Conservation (phyloP, 805 yeast genomes). For the Pichia deserticola region DNA sequence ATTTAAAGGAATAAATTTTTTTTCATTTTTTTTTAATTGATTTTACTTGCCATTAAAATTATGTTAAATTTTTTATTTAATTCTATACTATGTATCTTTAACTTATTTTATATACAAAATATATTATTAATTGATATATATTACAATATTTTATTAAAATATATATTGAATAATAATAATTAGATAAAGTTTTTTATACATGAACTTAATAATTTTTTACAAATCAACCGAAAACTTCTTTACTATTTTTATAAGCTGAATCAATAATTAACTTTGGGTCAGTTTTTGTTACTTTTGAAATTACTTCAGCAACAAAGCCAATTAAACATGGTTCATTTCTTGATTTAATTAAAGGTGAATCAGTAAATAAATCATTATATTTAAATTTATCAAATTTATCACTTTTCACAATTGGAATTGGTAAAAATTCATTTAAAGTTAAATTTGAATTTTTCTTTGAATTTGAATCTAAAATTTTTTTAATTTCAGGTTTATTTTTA, state of each 20-base stretch:
- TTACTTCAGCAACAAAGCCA: slow-evolving; percentile 68
- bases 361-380: slow-evolving; percentile 22
- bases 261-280: slow-evolving; percentile 39
- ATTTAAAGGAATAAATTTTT: no score
- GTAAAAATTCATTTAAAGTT: slow-evolving; percentile 43
- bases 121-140: no score
- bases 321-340: slow-evolving; percentile 91
- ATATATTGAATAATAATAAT: no score
- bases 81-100: no score
- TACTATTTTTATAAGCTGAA: slow-evolving; percentile 45
- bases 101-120: no score
- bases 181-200: no score
- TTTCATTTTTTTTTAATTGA: no score
- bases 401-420: slow-evolving; percentile 58
- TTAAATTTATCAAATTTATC: slow-evolving; percentile 34
- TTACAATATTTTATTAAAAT: no score
- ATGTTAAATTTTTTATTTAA: no score
- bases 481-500: slow-evolving; percentile 5
- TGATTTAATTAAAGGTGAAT: slow-evolving; percentile 56
- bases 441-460: slow-evolving; percentile 12
- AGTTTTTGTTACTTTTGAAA: slow-evolving; percentile 42
- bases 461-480: slow-evolving; percentile 11
- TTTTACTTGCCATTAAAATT: no score
- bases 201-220: no score
- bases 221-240: slow-evolving; percentile 34